Evolutionary conservation across 2,329 filamentous ascomycete genomes (phyloP).

Genomic region (Amauroascus verrucosus): DNA sequence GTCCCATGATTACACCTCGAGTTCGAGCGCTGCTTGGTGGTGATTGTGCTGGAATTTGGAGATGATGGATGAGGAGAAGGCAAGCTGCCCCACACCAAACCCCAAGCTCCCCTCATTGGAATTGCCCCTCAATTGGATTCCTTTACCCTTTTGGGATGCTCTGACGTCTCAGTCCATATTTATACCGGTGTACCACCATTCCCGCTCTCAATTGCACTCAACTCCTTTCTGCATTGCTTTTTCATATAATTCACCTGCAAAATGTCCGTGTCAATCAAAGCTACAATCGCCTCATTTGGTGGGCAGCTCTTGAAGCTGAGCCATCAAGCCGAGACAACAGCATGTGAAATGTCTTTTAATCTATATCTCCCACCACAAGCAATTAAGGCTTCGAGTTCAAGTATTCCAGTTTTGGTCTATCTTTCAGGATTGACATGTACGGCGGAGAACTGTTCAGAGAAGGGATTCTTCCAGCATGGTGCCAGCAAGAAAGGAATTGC

Average conservation of each 20-base stretch:
- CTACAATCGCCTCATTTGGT: constrained; percentile 82
- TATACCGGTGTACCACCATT: neutral
- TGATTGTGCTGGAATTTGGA: too few species aligned
- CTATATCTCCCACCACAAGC: constrained; percentile 76
- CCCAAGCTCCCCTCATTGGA: constrained; percentile 2
- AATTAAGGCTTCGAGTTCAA: constrained; percentile 41
- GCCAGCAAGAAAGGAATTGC: constrained; percentile 75
- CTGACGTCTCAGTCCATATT: neutral
- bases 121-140: constrained; percentile 1
- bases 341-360: constrained; percentile 85
- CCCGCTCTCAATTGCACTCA: constrained; percentile 2
- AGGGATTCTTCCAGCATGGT: constrained; percentile 81
- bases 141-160: neutral
- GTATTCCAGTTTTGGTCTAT: constrained; percentile 80
- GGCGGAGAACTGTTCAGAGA: constrained; percentile 65
- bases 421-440: constrained; percentile 92
- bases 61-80: neutral
- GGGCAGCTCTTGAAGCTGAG: constrained; percentile 90
- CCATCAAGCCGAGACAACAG: constrained; percentile 67
- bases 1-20: too few species aligned
- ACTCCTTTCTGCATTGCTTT: neutral
- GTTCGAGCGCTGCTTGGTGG: too few species aligned
- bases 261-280: constrained; percentile 83
- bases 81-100: neutral
- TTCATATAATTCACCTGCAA: neutral